Base-by-base conservation (phyloP, 768 basidiomycete species). In the Phylloporus arenicola region DNA sequence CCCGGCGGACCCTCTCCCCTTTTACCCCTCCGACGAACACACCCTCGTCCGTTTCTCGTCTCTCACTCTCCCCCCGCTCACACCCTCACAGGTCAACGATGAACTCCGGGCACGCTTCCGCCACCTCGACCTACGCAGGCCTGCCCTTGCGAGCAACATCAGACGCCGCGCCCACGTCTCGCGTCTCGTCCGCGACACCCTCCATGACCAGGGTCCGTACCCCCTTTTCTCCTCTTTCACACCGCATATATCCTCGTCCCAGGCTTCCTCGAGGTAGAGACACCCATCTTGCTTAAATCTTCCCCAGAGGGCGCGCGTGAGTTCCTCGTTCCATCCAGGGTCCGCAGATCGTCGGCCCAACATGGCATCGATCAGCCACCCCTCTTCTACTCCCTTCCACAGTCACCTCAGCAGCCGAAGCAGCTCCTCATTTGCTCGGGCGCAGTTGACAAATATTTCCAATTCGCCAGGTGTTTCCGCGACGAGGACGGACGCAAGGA, bases 401-500 rank as follows among this genome's bases (percentile, higher is more conserved):
- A 96, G 69, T 96, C 93, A 0, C 94, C 94, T 3, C 94, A 97
- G 65, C 93, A 95, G 68, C 92, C 92, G 3, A 97, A 96, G 67
- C 94, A 96, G 64, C 75, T 96, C 5, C 76, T 97, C 49, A 88
- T 96, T 20, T 85, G 86, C 54, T 95, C 93, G 9, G 94, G 93
- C 16, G 83, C 78, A 3, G 76, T 94, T n/a, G 87, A 92, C 62
- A 82, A 78, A 57, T 97, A 97, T 69, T 97, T 82, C 70, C 94
- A 97, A 67, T 76, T 97, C 47, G 94, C 94, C 13, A 82, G 82
- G 57, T 97, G 94, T 70, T 97, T 97, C 75, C 81, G 94, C 40
- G 94, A 97, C 67, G 94, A 97, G 68, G 92, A 91, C 62, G 92
- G 93, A 4, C 79, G 94, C 50, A 93, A 88, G 68, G 94, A 97